Conservation (phyloP, 2,329 filamentous ascomycete genomes). For the Pseudogymnoascus sp. region DNA sequence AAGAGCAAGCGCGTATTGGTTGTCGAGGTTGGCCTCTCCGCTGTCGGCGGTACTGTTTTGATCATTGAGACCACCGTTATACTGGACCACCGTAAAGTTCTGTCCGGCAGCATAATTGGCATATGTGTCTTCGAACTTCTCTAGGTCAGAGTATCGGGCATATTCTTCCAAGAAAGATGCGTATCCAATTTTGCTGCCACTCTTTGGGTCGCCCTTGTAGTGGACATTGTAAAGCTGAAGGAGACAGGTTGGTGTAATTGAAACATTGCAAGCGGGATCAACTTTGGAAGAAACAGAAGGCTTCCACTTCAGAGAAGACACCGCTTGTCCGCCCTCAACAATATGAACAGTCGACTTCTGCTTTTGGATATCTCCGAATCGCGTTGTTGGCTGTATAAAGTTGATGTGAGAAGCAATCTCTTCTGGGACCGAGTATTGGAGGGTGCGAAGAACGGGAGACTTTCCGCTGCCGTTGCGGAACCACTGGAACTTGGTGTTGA, state of each 20-base stretch:
- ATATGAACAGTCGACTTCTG: constrained; percentile 13
- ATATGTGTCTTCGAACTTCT: constrained; percentile 36
- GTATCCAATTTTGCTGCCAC: constrained; percentile 17
- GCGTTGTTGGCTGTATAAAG: constrained; percentile 35
- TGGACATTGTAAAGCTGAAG: constrained; percentile 25
- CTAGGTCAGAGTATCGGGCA: constrained; percentile 29
- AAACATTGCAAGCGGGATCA: constrained; percentile 22
- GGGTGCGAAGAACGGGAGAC: constrained; percentile 30
- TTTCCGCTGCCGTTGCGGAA: constrained; percentile 26
- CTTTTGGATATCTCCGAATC: constrained; percentile 24
- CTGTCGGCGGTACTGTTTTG: constrained; percentile 31
- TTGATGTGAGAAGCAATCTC: constrained; percentile 30
- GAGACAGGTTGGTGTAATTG: constrained; percentile 27
- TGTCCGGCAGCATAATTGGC: constrained; percentile 35
- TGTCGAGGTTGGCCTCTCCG: constrained; percentile 48
- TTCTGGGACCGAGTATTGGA: constrained; percentile 33
- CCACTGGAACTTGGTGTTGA: constrained; percentile 33
- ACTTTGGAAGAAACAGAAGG: constrained; percentile 8
- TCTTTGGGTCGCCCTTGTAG: constrained; percentile 15
- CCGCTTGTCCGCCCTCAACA: constrained; percentile 12
- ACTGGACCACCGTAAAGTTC: constrained; percentile 29
- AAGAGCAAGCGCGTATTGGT: constrained; percentile 44
- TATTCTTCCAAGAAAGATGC: constrained; percentile 17
- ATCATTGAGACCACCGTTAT: constrained; percentile 17
- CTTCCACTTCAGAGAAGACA: constrained; percentile 12